These are phyloP conservation scores for Earliella scabrosa DNA, from an alignment of 1,284 basidiomycete genomes.

Conservation along the genomic window DNA sequence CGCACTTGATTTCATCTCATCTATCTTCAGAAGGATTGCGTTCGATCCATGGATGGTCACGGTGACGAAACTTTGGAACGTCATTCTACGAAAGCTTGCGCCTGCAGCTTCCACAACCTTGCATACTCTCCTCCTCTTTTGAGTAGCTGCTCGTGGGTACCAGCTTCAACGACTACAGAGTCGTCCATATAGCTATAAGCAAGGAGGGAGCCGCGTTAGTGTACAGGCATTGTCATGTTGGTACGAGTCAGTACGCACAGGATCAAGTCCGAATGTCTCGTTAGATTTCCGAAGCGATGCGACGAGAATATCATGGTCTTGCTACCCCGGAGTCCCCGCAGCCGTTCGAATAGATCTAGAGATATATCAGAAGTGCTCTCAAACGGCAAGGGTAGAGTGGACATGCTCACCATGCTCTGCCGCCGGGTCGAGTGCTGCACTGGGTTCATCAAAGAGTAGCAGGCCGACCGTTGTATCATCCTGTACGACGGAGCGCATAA, in stretches of 20 bases:
- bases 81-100: conserved; percentile 47
- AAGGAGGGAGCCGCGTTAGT: background rate
- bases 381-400: no score
- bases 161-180: conserved; percentile 53
- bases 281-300: conserved; percentile 71
- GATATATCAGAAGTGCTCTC: no score
- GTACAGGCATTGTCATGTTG: no score
- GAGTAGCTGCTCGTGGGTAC: conserved; percentile 55
- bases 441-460: conserved; percentile 79
- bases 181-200: conserved; percentile 63
- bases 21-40: no score
- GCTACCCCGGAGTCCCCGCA: conserved; percentile 54
- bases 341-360: conserved; percentile 59
- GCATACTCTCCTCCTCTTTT: conserved; percentile 52
- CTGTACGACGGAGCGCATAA: conserved; percentile 70
- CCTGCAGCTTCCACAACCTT: conserved; percentile 57
- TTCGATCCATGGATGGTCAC: no score
- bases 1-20: no score
- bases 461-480: conserved; percentile 59
- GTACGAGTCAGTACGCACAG: conserved; percentile 43
- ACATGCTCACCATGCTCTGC: conserved; percentile 66
- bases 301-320: conserved; percentile 74
- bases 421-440: conserved; percentile 71
- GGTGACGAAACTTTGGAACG: no score
- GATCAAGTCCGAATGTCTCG: conserved; percentile 65